Evolutionary conservation across 1,284 basidiomycete genomes (phyloP), one percentile per base, ranked within the genome.

Genomic region (Albatrellus sp.): DNA sequence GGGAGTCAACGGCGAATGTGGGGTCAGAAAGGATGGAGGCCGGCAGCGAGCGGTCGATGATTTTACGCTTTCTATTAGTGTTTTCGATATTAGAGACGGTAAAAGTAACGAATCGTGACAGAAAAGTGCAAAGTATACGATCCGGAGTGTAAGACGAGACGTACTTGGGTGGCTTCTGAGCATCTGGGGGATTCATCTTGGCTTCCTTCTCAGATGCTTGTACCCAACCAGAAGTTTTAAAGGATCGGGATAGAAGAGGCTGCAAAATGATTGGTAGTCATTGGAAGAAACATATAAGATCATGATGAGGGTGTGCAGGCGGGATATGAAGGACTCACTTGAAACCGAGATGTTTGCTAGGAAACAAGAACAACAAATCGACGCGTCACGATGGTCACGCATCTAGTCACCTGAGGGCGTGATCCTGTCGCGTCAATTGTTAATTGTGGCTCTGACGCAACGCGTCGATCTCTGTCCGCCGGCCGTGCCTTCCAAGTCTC

Each of bases 1-100:
- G 73, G 17, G 89, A 88, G 62, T 94, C 84, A 51, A 76, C 71
- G 14, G 82, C 73, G 54, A 92, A 85, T 39, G 79, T 74, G 19
- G 80, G 75, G 49, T 75, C 71, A 51, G 81, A 70, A 40, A 75
- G 63, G 19, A 88, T 67, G 42, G 73, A 73, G 67, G 78, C 78
- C 0, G 88, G 88, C 24, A 91, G 66, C 33, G 73, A 73, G 61
- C 83, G 86, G 60, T 89, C 87, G 2, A 83, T 85, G 34, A 89
- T 70, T 57, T 88, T 87, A 46, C 86, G 76, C 56, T 78, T 80
- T 60, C 84, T 89, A 50, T 38, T 24, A 16, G n/a, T n/a, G 12
- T n/a, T 20, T 14, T 16, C 14, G 37, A 16, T 5, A 24, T 16
- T 5, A 38, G 37, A 38, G 19, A 12, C 6, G 13, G 37, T 3